A percentile compares a stretch with the other conserved stretches of the same genome.
Conservation (phyloP, 73 alveolate species). For the Paramecium biaurelia region DNA sequence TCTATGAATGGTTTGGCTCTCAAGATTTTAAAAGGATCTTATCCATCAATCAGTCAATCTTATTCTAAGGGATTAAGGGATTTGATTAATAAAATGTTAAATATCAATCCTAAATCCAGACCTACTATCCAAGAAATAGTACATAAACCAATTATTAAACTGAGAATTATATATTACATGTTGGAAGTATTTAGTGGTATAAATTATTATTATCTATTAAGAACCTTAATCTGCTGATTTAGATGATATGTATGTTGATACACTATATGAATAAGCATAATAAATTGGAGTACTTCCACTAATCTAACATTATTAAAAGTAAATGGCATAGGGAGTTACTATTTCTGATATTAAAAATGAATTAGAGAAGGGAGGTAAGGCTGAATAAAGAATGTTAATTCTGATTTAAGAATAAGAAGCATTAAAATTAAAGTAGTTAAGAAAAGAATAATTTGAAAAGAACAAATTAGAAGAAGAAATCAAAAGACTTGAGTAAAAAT, state of each 20-base stretch:
- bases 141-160: conserved; percentile 90
- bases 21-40: conserved; percentile 94
- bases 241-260: conserved; percentile 90
- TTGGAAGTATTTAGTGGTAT: conserved; percentile 82
- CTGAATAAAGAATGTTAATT: conserved; percentile 46
- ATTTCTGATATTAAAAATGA: conserved; percentile 21
- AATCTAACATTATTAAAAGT: conserved; percentile 49
- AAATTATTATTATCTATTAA: neutral
- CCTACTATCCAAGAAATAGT: conserved; percentile 94
- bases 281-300: conserved; percentile 81
- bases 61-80: conserved; percentile 93
- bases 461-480: conserved; percentile 59
- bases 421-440: conserved; percentile 41
- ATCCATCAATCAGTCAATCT: conserved; percentile 87
- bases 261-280: conserved; percentile 92
- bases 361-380: conserved; percentile 60
- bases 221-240: conserved; percentile 67
- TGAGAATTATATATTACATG: conserved; percentile 84
- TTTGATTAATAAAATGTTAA: conserved; percentile 89
- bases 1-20: conserved; percentile 97
- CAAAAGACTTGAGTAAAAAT: conserved; percentile 58
- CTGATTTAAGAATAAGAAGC: conserved; percentile 23
- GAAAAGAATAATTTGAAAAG: conserved; percentile 47
- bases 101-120: conserved; percentile 88
- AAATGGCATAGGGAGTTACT: conserved; percentile 22